phyloP scores from a whole-genome alignment of 2,329 filamentous ascomycete species.

The Exophiala viscosa region DNA sequence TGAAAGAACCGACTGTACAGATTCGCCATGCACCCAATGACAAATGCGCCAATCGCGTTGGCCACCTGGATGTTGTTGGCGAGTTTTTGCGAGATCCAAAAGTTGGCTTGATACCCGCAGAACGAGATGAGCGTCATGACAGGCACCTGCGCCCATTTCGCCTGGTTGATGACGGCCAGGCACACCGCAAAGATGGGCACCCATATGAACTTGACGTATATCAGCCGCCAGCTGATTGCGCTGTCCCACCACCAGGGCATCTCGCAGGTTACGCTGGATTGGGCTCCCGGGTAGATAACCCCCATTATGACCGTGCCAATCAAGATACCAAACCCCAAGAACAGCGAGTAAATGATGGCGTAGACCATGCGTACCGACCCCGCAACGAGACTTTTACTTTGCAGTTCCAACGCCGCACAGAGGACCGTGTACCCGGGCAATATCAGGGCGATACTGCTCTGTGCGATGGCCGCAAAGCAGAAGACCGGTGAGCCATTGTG shows the following conservation, averaged over 20 bases:
- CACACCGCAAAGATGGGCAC: conserved; percentile 69
- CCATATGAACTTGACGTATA: conserved; percentile 59
- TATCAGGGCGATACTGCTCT: conserved; percentile 70
- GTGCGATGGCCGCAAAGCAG: conserved; percentile 68
- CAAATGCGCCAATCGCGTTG: conserved; percentile 72
- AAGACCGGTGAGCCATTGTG: conserved; percentile 51
- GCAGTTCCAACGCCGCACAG: conserved; percentile 61
- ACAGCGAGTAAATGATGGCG: conserved; percentile 68
- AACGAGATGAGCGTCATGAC: conserved; percentile 72
- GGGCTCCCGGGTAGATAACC: conserved; percentile 9
- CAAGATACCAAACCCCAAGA: conserved; percentile 69
- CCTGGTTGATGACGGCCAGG: conserved; percentile 75
- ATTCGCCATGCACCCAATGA: conserved; percentile 73
- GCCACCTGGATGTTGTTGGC: conserved; percentile 68
- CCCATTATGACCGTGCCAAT: conserved; percentile 63
- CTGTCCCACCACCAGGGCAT: conserved; percentile 9
- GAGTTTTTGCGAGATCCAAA: conserved; percentile 65
- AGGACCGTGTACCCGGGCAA: conserved; percentile 65
- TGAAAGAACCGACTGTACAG: conserved; percentile 68
- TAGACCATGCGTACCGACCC: conserved; percentile 71
- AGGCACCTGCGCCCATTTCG: conserved; percentile 72
- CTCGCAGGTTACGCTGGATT: conserved; percentile 8
- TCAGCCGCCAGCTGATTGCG: conserved; percentile 24
- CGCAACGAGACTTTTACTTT: conserved; percentile 64
- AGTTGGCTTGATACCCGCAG: conserved; percentile 71